These are phyloP conservation scores for Boletellus emodensis DNA, from an alignment of 768 basidiomycete genomes.

Conservation along the genomic window DNA sequence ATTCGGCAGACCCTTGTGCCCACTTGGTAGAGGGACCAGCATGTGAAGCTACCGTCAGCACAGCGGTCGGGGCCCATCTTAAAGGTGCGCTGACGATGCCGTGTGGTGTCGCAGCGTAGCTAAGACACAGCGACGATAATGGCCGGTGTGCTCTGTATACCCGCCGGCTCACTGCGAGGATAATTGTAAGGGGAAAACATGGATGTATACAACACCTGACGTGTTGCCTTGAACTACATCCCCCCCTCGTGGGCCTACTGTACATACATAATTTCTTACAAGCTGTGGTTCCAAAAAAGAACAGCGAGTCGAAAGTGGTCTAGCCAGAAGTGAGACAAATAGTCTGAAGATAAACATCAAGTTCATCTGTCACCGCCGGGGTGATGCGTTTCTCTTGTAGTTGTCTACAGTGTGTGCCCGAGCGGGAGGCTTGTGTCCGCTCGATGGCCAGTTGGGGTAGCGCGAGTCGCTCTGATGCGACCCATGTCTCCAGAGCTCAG, in stretches of 20 bases:
- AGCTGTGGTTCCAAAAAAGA: constrained; percentile 6
- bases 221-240: constrained; percentile 3
- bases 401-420: constrained; percentile 34
- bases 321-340: constrained; percentile 3
- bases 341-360: constrained; percentile 3
- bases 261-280: constrained; percentile 16
- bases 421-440: constrained; percentile 18
- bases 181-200: too few species aligned
- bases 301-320: constrained; percentile 6
- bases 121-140: too few species aligned
- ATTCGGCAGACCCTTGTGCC: neutral
- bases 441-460: constrained; percentile 18
- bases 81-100: too few species aligned
- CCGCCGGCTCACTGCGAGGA: too few species aligned
- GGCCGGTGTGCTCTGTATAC: too few species aligned
- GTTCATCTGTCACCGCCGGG: constrained; percentile 39
- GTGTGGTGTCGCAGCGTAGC: too few species aligned
- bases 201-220: neutral
- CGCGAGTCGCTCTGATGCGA: constrained; percentile 21
- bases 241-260: neutral
- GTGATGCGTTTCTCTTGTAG: constrained; percentile 39
- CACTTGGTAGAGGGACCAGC: too few species aligned
- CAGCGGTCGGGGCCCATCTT: too few species aligned
- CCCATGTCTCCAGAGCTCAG: constrained; percentile 19
- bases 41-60: too few species aligned